A percentile compares a stretch with the other conserved stretches of the same genome.
Evolutionary conservation across 2,329 filamentous ascomycete genomes (phyloP).

Genomic region (Zasmidium cellare): DNA sequence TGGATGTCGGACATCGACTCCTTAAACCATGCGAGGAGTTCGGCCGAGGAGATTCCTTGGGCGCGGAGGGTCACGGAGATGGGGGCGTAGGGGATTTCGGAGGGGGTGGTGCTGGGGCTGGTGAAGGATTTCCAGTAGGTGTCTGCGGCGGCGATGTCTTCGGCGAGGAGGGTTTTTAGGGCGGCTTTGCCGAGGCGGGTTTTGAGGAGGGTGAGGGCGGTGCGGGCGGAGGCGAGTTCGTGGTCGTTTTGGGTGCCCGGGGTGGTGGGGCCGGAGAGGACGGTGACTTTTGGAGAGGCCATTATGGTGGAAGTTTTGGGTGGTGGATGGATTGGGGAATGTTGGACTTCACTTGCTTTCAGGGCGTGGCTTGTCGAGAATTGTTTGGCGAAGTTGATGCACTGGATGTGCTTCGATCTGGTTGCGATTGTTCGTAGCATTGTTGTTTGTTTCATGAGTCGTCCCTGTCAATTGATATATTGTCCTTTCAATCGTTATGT

Average conservation of each 20-base stretch:
- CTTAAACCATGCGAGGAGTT: conserved; percentile 13
- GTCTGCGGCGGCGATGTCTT: conserved; percentile 6
- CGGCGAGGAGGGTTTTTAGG: conserved; percentile 8
- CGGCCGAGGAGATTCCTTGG: background rate
- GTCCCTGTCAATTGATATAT: background rate
- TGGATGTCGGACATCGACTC: background rate
- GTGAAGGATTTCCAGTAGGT: background rate
- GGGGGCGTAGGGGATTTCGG: background rate
- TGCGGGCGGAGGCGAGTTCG: conserved; percentile 14
- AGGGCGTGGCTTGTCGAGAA: too few species aligned
- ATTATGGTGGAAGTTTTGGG: background rate
- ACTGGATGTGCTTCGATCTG: too few species aligned
- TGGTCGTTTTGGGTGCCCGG: conserved; percentile 3
- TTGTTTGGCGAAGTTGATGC: too few species aligned
- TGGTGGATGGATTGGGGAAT: background rate
- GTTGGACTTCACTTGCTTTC: background rate
- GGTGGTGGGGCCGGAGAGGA: conserved; percentile 6
- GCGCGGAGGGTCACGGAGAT: conserved; percentile 1
- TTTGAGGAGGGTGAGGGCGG: conserved; percentile 12
- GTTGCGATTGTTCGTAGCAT: too few species aligned
- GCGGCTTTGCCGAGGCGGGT: conserved; percentile 6
- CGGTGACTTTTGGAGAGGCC: background rate
- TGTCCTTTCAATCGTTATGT: background rate
- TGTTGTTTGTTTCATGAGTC: too few species aligned
- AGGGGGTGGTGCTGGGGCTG: background rate